Base-by-base conservation (phyloP, 768 basidiomycete species). In the Thelephora ganbajun region DNA sequence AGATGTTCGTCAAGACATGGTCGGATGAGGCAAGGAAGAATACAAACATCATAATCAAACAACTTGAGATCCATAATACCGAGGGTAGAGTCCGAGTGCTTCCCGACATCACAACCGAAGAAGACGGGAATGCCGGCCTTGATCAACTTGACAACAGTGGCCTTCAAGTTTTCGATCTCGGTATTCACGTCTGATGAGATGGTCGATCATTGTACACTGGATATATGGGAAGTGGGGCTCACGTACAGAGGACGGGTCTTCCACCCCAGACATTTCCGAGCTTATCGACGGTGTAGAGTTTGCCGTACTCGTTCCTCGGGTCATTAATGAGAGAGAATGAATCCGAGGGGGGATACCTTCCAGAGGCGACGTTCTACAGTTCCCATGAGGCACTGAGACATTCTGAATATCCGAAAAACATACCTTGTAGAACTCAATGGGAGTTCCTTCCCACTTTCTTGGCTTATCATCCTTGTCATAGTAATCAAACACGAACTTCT, bases 91-190 rank as follows among this genome's bases (percentile, higher is more conserved):
- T 87, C 80, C 3, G 82, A 84, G 59, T 78, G 87, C 59, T 96
- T 77, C 33, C 91, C 92, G 41, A 96, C 91, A 59, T 98, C 94
- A 60, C 93, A 96, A 0, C 92, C 94, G 59, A 97, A 97, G 76
- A 94, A 96, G 41, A 93, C 83, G 4, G 92, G 84, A 35, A 81
- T 79, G 35, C 88, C 85, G 20, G 85, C 83, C 64, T 89, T 89
- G 68, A 94, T 76, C 62, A 83, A 71, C 71, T 80, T 81, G 49
- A 97, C 77, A 13, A 94, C 80, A 11, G 77, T 78, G 11, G 74
- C 67, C 70, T 94, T 96, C 59, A 98, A 72, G 36, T 79, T 79
- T 45, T 81, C 75, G 52, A 80, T 79, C 54, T 85, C 76, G 1
- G 90, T 90, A 67, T 94, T 96, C 48, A 93, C 91, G 58, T 96